A percentile compares a stretch with the other conserved stretches of the same genome.
Conservation (phyloP, 1,139 yeast genomes). For the Pneumocystis oryctolagi region DNA sequence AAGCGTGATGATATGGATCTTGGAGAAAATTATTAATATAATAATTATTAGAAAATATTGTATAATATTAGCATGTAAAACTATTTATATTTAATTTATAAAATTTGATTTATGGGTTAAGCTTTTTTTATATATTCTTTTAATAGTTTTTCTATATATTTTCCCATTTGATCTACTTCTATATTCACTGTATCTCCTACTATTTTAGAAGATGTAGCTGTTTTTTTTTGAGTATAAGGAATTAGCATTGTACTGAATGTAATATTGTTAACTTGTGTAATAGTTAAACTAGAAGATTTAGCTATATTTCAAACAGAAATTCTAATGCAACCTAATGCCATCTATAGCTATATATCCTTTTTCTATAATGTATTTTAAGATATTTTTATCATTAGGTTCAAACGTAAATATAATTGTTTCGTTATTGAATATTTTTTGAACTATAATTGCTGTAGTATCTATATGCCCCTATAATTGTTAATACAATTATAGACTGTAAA, state of each 20-base stretch:
- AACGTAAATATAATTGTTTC: slow-evolving; percentile 70
- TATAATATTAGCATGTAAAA: neutral
- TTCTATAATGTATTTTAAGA: slow-evolving; percentile 27
- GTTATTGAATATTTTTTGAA: slow-evolving; percentile 43
- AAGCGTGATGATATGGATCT: slow-evolving; percentile 18
- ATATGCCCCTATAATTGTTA: slow-evolving; percentile 50
- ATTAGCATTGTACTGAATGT: slow-evolving; percentile 79
- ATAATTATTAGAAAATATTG: neutral
- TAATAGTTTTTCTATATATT: slow-evolving; percentile 77
- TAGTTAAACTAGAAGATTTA: slow-evolving; percentile 89
- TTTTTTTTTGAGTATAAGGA: slow-evolving; percentile 76
- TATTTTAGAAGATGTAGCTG: slow-evolving; percentile 42
- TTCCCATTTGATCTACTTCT: slow-evolving; percentile 90
- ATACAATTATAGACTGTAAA: neutral
- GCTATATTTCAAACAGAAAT: slow-evolving; percentile 61
- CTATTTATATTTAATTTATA: neutral
- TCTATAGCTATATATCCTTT: slow-evolving; percentile 29
- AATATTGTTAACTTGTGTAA: slow-evolving; percentile 41
- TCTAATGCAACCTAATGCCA: slow-evolving; percentile 52
- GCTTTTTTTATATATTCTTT: slow-evolving; percentile 34
- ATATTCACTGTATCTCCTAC: slow-evolving; percentile 61
- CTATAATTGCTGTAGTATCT: slow-evolving; percentile 68
- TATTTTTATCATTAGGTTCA: slow-evolving; percentile 46
- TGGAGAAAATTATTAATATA: slow-evolving; percentile 13
- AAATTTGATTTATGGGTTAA: neutral